phyloP scores from a whole-genome alignment of 2,329 filamentous ascomycete species.

The Phyllosticta citriasiana region DNA sequence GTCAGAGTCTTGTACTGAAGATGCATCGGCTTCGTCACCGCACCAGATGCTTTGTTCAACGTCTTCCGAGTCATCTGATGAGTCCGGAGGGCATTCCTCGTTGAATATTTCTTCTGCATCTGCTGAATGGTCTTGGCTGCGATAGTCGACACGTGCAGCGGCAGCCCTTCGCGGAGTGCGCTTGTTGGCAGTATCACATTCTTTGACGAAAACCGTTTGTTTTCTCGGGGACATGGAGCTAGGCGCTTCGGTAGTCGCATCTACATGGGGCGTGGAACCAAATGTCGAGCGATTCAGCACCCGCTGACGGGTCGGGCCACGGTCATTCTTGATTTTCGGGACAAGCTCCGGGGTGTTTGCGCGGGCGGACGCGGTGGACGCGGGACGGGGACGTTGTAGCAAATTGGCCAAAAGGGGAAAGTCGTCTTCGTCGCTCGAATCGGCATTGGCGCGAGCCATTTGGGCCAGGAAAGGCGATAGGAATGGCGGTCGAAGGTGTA shows the following conservation, averaged over 20 bases:
- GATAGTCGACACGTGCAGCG: neutral
- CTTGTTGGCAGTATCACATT: neutral
- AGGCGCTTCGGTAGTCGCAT: constrained; percentile 18
- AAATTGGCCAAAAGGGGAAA: neutral
- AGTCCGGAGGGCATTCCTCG: neutral
- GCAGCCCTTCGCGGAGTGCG: neutral
- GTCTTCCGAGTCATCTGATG: neutral
- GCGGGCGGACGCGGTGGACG: neutral
- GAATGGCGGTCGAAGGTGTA: neutral
- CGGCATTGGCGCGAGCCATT: constrained; percentile 4
- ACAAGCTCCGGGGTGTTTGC: constrained; percentile 9
- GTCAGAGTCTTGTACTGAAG: constrained; percentile 19
- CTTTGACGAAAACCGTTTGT: constrained; percentile 14
- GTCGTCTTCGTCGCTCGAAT: constrained; percentile 8
- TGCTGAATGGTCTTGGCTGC: neutral
- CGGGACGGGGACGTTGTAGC: neutral
- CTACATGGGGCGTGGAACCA: constrained; percentile 21
- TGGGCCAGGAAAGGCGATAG: neutral
- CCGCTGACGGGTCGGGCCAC: constrained; percentile 21
- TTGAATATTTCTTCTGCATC: neutral
- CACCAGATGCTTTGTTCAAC: constrained; percentile 5
- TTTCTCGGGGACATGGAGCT: neutral
- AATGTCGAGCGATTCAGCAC: constrained; percentile 22
- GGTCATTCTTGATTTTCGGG: constrained; percentile 14
- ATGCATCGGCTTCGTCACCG: constrained; percentile 18